Conservation (phyloP, 176 grass and related monocot species). For the Carex parvula region DNA sequence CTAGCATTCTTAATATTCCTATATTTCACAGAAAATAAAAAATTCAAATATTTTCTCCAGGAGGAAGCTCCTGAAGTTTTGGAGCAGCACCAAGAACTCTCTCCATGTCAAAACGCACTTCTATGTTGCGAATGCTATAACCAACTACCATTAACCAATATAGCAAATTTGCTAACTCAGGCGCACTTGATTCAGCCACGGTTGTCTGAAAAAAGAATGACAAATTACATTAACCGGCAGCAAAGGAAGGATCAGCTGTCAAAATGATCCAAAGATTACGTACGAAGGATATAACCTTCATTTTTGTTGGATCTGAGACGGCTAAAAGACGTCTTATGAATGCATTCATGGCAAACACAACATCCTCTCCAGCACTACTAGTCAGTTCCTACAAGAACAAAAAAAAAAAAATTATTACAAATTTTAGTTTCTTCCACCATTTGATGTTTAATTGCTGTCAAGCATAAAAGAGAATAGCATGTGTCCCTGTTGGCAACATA, state of each 20-base stretch:
- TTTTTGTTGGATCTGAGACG: conserved; percentile 76
- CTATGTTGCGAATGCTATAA: conserved; percentile 89
- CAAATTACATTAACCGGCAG: background rate
- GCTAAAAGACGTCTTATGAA: conserved; percentile 88
- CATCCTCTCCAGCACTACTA: conserved; percentile 77
- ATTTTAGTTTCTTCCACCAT: background rate
- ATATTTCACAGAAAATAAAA: background rate
- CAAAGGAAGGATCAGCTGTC: background rate
- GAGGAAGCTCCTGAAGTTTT: conserved; percentile 62
- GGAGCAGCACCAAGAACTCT: conserved; percentile 60
- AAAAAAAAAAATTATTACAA: background rate
- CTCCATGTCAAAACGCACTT: conserved; percentile 95
- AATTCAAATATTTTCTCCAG: conserved; percentile 52
- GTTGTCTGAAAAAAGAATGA: conserved; percentile 41
- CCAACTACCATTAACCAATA: conserved; percentile 94
- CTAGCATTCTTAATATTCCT: conserved; percentile 2
- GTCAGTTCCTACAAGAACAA: conserved; percentile 61
- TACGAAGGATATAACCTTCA: conserved; percentile 53
- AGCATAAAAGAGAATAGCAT: background rate
- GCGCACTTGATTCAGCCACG: conserved; percentile 61
- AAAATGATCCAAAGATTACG: background rate
- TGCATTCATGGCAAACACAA: conserved; percentile 89
- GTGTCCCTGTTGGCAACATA: background rate
- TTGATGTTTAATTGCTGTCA: background rate
- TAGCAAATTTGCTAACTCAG: conserved; percentile 70